Conservation (phyloP, 306 rosid genomes). For the Lathyrus tuberosus region DNA sequence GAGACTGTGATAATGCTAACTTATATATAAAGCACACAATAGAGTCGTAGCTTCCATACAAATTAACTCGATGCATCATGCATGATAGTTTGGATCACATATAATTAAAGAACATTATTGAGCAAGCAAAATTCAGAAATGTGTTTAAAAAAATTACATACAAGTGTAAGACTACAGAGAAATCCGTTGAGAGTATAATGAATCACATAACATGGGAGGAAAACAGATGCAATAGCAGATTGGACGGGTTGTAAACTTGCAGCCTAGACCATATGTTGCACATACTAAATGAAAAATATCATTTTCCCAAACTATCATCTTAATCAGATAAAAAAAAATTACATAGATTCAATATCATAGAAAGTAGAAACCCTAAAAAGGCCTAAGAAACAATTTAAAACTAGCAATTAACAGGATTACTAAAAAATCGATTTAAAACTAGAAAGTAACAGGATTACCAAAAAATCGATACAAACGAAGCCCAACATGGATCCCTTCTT, state of each 20-base stretch:
- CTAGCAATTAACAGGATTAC: conserved; percentile 44
- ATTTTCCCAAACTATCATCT: conserved; percentile 14
- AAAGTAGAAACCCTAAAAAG: conserved; percentile 7
- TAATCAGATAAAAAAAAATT: background rate
- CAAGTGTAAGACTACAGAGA: background rate
- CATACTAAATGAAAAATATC: conserved; percentile 19
- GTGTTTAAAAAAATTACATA: background rate
- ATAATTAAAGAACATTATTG: conserved; percentile 1
- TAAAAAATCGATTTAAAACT: conserved; percentile 36
- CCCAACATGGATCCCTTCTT: conserved; percentile 72
- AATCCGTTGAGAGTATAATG: conserved; percentile 1
- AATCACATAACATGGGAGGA: conserved; percentile 17
- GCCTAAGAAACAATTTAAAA: background rate
- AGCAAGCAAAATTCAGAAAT: conserved; percentile 16
- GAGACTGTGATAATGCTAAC: background rate
- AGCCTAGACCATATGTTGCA: conserved; percentile 20
- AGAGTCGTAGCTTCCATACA: background rate
- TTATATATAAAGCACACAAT: background rate
- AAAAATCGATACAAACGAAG: conserved; percentile 62
- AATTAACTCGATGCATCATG: conserved; percentile 3
- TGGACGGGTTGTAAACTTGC: background rate
- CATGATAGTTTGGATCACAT: conserved; percentile 1
- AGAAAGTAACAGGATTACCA: conserved; percentile 51
- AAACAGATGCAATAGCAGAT: conserved; percentile 10
- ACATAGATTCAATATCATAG: background rate